Base-by-base conservation (phyloP, 2,329 filamentous ascomycete genomes). In the Chrysoporthe cubensis region DNA sequence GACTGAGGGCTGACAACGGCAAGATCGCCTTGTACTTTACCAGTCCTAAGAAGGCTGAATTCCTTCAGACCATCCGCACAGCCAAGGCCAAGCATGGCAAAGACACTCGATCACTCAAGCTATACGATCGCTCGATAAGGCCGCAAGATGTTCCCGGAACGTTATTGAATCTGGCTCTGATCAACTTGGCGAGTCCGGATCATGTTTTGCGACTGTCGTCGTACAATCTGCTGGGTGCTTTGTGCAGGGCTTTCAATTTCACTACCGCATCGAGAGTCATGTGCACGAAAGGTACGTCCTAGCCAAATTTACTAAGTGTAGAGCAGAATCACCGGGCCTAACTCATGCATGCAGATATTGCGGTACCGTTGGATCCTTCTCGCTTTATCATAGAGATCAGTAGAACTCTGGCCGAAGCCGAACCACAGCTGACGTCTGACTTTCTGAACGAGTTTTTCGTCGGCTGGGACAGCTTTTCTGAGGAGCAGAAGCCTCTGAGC, bases 401-500 rank as follows among this genome's bases (percentile, higher is more conserved):
- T 78, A 85, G 84, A 72, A 85, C 87, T 69, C 79, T 91, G 18
- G 88, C 89, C 9, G 77, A 80, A 42, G 84, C 88, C 26, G 89
- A 91, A 73, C 87, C 89, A 32, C 88, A 90, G 72, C 81, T 91
- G 8, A 91, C 89, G 0, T 85, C 84, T 8, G 89, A 91, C 73
- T 91, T 91, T 72, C 74, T 91, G 50, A 90, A 89, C n/a, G 89
- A 91, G 73, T 91, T 91, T 74, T 91, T 91, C 68, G 87, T 90
- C 34, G 88, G 89, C 21, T 91, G 89, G 89, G 88, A 90, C 71
- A 90, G 88, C 73, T 89, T 91, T 72, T 84, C 87, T 1, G 86
- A 89, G 44, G 86, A 90, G 66, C 89, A 91, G 74, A 88, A 89
- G 71, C 87, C 88, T 0, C 75, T 91, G 34, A 90, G 88, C 71